Base-by-base conservation (phyloP, 495 filamentous ascomycete species). In the Extremus antarcticus region DNA sequence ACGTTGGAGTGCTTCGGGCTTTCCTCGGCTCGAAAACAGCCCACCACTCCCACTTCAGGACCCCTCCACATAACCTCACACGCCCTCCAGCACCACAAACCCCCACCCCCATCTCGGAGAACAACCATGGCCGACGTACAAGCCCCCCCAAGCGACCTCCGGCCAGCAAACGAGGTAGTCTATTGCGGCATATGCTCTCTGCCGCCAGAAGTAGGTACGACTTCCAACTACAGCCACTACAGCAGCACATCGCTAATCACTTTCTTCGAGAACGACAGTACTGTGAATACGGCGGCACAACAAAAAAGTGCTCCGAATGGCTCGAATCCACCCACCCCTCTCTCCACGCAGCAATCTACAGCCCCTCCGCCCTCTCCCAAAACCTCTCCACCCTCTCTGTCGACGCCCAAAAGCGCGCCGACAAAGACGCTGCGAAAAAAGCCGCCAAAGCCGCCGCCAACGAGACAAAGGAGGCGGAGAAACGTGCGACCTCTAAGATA, bases 221-320 rank as follows among this genome's bases (percentile, higher is more conserved):
- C 15, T 3, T 49, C 35, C 54, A 2, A 40, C 39, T 9, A 43
- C 47, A n/a, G 58, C 40, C 38, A 53, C 47, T 52, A 47, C 29
- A 63, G 55, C 72, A n/a, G 1, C 16, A 41, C 20, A 43, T 21
- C 43, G 1, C 32, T 8, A 2, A 9, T 10, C 22, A 23, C 40
- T 60, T 22, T 48, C 29, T 15, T 11, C 24, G 16, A 9, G 4
- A 20, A 13, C 2, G 13, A 29, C 52, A 98, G 92, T 98, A 95
- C 72, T 98, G 92, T 73, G 94, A 97, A 71, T 97, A 95, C 69
- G 91, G 92, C 63, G 90, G 86, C 50, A 95, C 90, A n/a, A 81
- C 85, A n/a, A 94, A 88, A 72, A 96, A 95, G 74, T 98, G 92
- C 70, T 85, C 90, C 66, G 88, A 95, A 67, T 98, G 92, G 92